Evolutionary conservation across 164 flowering plant genomes (phyloP), one percentile per base, ranked within the genome.

Genomic region (Stephania cephalantha): DNA sequence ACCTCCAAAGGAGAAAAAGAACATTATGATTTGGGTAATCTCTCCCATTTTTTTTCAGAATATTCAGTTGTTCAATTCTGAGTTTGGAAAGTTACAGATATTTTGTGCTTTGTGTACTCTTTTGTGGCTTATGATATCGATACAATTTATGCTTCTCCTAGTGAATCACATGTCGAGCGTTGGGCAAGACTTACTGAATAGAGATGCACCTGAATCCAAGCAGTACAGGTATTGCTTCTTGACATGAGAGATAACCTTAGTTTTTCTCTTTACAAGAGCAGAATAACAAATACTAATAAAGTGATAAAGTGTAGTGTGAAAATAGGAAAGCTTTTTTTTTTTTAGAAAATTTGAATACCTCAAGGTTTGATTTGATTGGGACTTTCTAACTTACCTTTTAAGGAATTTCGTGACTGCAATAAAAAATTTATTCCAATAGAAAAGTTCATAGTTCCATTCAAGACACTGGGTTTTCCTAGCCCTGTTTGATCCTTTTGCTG

Each of bases 101-200:
- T 74, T 63, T 46, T 25, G 0, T 7, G 29, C 30, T 58, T 68
- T 44, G 8, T 61, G 42, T 22, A 58, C 20, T 79, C 25, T 65
- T 8, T 72, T 55, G 53, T 25, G 9, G 1, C 42, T 55, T 68
- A 25, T 50, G 13, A 61, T 58, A n/a, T 52, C 55, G n/a, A 35
- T 13, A 17, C 69, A 0, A 65, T 72, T 63, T 18, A 71, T 25
- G 69, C 35, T 69, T 78, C 63, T 5, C 71, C 69, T 86, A 91
- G 98, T 88, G 68, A 84, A 79, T 77, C 95, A 93, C 84, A 90
- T 93, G 97, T 75, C 90, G 77, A 78, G 78, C 70, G 97, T 91
- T 80, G 98, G 97, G 71, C 81, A 87, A 78, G 83, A 64, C 58
- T 83, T 91, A 53, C 66, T 91, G 66, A 80, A 46, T 13, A 82